Conservation (phyloP, 1,284 basidiomycete genomes). For the Leccinum subspadiceum region DNA sequence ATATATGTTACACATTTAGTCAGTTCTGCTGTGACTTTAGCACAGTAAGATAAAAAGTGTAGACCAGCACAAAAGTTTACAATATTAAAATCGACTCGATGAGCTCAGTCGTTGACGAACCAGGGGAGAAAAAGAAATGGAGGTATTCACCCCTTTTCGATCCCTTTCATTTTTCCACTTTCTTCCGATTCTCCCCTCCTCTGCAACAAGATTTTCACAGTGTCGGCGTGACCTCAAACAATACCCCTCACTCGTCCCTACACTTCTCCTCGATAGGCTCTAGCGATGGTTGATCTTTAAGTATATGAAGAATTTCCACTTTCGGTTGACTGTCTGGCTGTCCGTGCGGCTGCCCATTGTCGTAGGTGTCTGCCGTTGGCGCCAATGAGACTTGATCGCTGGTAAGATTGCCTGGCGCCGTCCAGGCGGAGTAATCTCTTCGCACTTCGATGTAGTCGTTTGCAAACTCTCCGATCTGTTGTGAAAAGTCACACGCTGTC, state of each 20-base stretch:
- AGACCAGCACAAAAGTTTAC: neutral
- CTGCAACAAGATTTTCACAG: neutral
- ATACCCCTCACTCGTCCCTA: neutral
- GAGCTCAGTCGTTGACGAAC: neutral
- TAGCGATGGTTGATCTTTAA: slow-evolving; percentile 16
- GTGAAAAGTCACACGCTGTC: neutral
- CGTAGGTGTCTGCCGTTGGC: slow-evolving; percentile 12
- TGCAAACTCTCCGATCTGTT: slow-evolving; percentile 74
- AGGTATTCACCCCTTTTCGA: neutral
- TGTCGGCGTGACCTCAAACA: neutral
- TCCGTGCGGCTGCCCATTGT: slow-evolving; percentile 49
- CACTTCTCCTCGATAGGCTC: slow-evolving; percentile 23
- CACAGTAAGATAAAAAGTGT: neutral
- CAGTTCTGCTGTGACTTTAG: neutral
- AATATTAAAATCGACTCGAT: neutral
- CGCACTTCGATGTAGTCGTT: slow-evolving; percentile 78
- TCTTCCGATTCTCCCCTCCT: neutral
- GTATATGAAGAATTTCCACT: neutral
- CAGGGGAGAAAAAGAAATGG: neutral
- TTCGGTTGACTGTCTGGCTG: slow-evolving; percentile 34
- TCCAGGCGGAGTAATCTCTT: slow-evolving; percentile 64
- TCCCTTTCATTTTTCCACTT: neutral
- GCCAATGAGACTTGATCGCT: slow-evolving; percentile 11
- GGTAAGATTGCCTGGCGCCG: slow-evolving; percentile 15
- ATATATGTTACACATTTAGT: slow-evolving; percentile 2